Percentiles rank a stretch among this genome's conserved stretches.
Evolutionary conservation across 1,139 yeast species (phyloP).

Genomic region (Geotrichum siamense): DNA sequence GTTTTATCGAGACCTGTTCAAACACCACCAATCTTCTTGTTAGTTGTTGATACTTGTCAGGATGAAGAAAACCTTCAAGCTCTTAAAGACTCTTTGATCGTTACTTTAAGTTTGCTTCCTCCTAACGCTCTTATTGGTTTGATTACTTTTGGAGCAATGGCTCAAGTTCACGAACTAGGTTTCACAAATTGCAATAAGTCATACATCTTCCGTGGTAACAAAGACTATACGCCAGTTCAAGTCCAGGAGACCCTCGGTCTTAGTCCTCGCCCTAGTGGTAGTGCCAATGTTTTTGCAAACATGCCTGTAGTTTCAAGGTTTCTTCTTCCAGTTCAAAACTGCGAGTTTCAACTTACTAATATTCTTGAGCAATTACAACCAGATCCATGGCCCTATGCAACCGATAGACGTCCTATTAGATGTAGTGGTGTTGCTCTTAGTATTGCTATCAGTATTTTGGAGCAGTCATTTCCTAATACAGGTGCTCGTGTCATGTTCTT

Average conservation of each 20-base stretch:
- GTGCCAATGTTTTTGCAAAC: slow-evolving; percentile 24
- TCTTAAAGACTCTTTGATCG: slow-evolving; percentile 76
- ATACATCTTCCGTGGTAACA: slow-evolving; percentile 87
- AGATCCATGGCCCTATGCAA: slow-evolving; percentile 91
- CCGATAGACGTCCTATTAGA: slow-evolving; percentile 83
- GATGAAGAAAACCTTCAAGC: slow-evolving; percentile 90
- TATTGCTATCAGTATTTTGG: slow-evolving; percentile 75
- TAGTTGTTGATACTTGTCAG: slow-evolving; percentile 89
- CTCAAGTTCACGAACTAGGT: slow-evolving; percentile 88
- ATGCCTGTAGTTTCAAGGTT: slow-evolving; percentile 56
- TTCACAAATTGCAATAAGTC: slow-evolving; percentile 70
- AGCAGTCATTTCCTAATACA: slow-evolving; percentile 77
- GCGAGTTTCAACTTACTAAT: slow-evolving; percentile 79
- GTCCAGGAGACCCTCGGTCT: slow-evolving; percentile 67
- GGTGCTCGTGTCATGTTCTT: slow-evolving; percentile 90
- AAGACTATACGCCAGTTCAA: slow-evolving; percentile 73
- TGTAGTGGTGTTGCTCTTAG: slow-evolving; percentile 91
- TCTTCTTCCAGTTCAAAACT: slow-evolving; percentile 76
- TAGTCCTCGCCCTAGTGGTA: slow-evolving; percentile 33
- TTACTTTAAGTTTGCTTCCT: slow-evolving; percentile 77
- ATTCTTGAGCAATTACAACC: slow-evolving; percentile 70
- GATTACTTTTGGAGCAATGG: slow-evolving; percentile 90
- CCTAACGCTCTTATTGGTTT: slow-evolving; percentile 90
- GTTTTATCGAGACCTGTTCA: slow-evolving; percentile 82
- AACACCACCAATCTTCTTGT: slow-evolving; percentile 86